Conservation (phyloP, 495 filamentous ascomycete species). For the Thozetella sp. region DNA sequence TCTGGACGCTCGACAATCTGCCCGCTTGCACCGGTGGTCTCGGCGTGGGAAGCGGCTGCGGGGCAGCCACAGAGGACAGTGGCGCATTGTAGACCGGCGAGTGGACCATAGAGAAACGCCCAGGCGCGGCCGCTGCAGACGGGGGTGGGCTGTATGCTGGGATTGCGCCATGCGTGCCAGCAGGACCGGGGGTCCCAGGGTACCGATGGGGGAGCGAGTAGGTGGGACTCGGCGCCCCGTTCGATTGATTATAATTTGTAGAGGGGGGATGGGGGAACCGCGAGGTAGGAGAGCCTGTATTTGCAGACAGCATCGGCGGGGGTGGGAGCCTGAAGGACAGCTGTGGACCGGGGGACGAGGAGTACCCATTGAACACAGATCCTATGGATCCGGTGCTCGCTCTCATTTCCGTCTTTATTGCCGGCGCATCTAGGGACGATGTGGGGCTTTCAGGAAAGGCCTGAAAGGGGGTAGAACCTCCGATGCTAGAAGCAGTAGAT, state of each 20-base stretch:
- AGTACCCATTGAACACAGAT: too few species aligned
- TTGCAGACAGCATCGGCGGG: too few species aligned
- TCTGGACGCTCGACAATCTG: background rate
- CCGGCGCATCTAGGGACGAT: too few species aligned
- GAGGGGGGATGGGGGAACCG: background rate
- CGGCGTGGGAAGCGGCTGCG: slow-evolving; percentile 1
- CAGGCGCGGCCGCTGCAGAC: background rate
- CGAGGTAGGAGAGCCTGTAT: background rate
- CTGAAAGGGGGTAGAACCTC: background rate
- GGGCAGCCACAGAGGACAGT: background rate
- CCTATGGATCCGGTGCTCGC: background rate
- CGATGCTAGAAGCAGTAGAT: background rate
- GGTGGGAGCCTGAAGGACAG: background rate
- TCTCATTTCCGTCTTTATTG: background rate
- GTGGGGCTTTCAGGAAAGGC: too few species aligned
- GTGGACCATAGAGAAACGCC: background rate
- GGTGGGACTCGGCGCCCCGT: background rate
- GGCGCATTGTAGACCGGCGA: background rate
- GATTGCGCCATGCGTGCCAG: background rate
- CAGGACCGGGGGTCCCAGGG: background rate
- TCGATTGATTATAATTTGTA: background rate
- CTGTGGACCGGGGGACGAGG: too few species aligned
- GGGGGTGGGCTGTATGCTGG: background rate
- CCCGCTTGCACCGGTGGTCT: background rate
- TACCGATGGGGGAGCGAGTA: background rate